Base-by-base conservation (phyloP, 768 basidiomycete species). In the Termitomyces bulborhizus region DNA sequence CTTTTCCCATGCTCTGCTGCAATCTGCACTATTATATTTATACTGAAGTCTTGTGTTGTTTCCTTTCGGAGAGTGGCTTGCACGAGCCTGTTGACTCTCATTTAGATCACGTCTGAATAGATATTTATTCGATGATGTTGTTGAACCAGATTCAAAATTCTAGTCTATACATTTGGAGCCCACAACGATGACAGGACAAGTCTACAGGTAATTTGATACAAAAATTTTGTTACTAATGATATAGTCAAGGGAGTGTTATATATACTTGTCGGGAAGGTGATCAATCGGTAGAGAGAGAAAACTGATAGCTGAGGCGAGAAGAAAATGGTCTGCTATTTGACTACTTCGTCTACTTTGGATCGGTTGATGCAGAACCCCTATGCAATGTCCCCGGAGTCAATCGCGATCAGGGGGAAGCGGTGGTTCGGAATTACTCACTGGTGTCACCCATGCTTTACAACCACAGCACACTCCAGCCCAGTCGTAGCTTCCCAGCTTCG, bases 391-490 rank as follows among this genome's bases (percentile, higher is more conserved):
- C 12, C 43, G 11, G 12, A 46, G 53, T 51, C 34, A 46, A 53
- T 45, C 18, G 21, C 31, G 13, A 34, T 24, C 24, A 27, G 45
- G 32, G 45, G 32, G n/a, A 3, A 18, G 31, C 9, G 40, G 34
- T 15, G 5, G 2, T 7, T 58, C 39, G 21, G 45, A 60, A 60
- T 18, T 45, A 72, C 87, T 65, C 61, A 94, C 93, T 43, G 94
- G 94, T 8, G 85, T 86, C 27, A 96, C 90, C 94, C 94, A 98
- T 64, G 85, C 83, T 62, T 86, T 89, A 65, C 94, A 98, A 24
- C 90, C 88, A 66, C 94, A 96, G 63, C 86, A 82, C 29, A 91
- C 84, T 0, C 96, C 96, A 4, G 94, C 93, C 97, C 97, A 99
- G 66, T 97, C 94, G 62, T 86, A 98, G 67, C 91, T 97, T 2